Percentiles rank a stretch among this genome's conserved stretches.
These are phyloP conservation scores for Ogataea polymorpha DNA, from an alignment of 805 yeast species.

Conservation along the genomic window DNA sequence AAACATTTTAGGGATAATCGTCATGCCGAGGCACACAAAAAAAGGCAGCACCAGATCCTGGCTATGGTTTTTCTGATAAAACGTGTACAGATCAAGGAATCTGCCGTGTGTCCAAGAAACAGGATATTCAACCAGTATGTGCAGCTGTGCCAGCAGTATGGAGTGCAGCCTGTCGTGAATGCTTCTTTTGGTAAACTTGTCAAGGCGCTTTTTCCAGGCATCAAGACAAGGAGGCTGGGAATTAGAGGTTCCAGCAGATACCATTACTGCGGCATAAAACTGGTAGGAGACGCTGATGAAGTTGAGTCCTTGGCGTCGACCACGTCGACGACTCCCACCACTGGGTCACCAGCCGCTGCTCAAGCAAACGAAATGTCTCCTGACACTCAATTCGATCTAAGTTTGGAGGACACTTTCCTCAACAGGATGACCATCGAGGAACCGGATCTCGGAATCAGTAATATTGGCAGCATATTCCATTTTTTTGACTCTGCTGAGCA, in stretches of 20 bases:
- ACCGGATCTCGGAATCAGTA: conserved; percentile 16
- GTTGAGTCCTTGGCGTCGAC: conserved; percentile 17
- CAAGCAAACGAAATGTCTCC: conserved; percentile 2
- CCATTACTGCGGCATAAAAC: conserved; percentile 76
- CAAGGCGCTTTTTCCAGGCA: conserved; percentile 57
- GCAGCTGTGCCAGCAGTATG: conserved; percentile 50
- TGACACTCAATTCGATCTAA: conserved; percentile 5
- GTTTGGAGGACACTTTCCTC: conserved; percentile 13
- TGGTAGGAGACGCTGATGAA: conserved; percentile 36
- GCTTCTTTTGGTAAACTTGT: conserved; percentile 79
- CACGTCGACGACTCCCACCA: conserved; percentile 11
- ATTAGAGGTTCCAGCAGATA: conserved; percentile 79
- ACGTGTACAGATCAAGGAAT: conserved; percentile 49
- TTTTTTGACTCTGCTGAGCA: conserved; percentile 12
- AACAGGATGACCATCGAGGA: conserved; percentile 11
- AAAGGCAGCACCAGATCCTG: conserved; percentile 69
- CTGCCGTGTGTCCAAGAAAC: conserved; percentile 61
- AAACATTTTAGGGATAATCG: conserved; percentile 19
- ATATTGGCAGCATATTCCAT: conserved; percentile 13
- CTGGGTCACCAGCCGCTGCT: conserved; percentile 15
- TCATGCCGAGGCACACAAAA: conserved; percentile 31
- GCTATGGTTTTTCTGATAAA: conserved; percentile 79
- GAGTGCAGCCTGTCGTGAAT: conserved; percentile 60
- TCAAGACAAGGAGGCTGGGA: conserved; percentile 77
- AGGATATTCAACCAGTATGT: conserved; percentile 67